Base-by-base conservation (phyloP, 768 basidiomycete genomes). In the Dioszegia crocea region DNA sequence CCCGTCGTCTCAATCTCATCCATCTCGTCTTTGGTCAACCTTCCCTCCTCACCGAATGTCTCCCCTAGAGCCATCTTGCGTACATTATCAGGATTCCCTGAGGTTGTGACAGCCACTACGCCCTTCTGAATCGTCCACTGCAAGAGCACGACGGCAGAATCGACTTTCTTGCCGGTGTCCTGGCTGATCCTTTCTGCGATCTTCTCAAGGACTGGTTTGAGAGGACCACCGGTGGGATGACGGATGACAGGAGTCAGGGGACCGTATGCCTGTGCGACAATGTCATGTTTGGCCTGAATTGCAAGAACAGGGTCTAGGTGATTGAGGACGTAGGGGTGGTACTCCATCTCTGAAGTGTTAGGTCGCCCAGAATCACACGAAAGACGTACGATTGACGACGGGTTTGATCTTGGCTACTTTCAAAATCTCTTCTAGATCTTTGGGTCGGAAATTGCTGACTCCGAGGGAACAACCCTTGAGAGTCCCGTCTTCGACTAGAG, bases 1-100 rank as follows among this genome's bases (percentile, higher is more conserved):
- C 76, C 78, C 2, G 61, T 61, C 30, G 57, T 53, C 47, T 76
- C 72, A 39, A 78, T 76, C 68, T 78, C 73, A 16, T 68, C 48
- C 23, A 77, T 66, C 68, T 78, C 77, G 30, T 71, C 73, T 11
- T 39, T 26, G 31, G 21, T 60, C 40, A 54, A 27, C 9, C 33
- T 16, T 2, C 61, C 66, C 45, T 76, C 50, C 30, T 68, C 65
- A 8, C 65, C 63, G 43, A 71, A 44, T 5, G 52, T 40, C 19
- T 65, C 64, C 5, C 66, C 61, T n/a, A 38, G 49, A 10, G 64
- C 65, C 17, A 75, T 50, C 66, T 69, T 70, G 36, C 64, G 31
- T 46, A 78, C 65, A 26, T 59, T 62, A 1, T 58, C 71, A 9
- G 57, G 46, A 17, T 74, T 73, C 0, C 49, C 56, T 2, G 41